Base-by-base conservation (phyloP, 352 stramenopile genomes). In the Phytopythium cucurbitacearum region DNA sequence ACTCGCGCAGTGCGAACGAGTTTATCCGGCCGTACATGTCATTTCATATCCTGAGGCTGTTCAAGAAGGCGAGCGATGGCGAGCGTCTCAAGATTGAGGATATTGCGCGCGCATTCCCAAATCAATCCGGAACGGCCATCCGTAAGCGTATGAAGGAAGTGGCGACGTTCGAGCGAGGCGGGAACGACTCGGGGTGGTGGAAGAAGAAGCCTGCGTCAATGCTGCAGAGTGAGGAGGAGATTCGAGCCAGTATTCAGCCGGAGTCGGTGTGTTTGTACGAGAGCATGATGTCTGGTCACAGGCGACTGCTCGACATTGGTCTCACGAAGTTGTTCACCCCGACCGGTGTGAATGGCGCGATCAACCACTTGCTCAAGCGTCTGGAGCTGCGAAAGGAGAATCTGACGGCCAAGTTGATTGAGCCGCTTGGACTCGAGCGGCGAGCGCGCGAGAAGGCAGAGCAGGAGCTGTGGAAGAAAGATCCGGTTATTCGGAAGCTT, bases 1-100 rank as follows among this genome's bases (percentile, higher is more conserved):
- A 94, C 47, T 94, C 84, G 16, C 66, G 78, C 8, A 82, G 73
- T 46, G 81, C 84, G 9, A 91, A 92, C 58, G 74, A 92, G 35
- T 94, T 94, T 57, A 94, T 94, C 47, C 77, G 79, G 4, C 76
- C 81, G 28, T 94, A 94, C 67, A 92, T 91, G 84, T 85, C 76
- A 11, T 92, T 94, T 40, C 84, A 94, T 57, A 89, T 94, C 51
- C 62, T 89, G 49, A 76, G 78, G 3, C 53, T 94, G 33, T 91
- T 92, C 58, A 92, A 91, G 64, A 90, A 91, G 64, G 78, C 80
- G 36, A 88, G 71, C 28, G 76, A 91, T 53, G 81, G 76, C 3
- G 79, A 90, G 56, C 75, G 81, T 37, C 57, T 94, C 10, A 90
- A 90, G 69, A 91, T 94, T 41, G 84, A 92, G 56, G 80, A 92